Conservation (phyloP, 129 eudicot species). For the Dittrichia graveolens region DNA sequence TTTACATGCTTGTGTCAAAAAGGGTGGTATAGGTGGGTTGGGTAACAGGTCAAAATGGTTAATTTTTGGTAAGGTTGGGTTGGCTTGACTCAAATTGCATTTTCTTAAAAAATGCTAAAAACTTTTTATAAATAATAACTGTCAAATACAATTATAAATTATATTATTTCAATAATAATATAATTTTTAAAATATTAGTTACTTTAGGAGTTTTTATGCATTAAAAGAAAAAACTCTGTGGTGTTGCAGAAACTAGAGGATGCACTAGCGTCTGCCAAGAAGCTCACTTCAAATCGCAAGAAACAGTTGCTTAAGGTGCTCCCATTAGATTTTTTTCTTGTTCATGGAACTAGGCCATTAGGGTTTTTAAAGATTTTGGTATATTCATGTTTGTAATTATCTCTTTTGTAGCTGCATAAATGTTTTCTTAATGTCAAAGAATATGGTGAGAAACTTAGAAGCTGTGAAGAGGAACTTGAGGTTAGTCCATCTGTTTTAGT, state of each 20-base stretch:
- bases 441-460: slow-evolving; percentile 55
- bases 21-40: background rate
- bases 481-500: slow-evolving; percentile 40
- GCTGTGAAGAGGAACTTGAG: slow-evolving; percentile 82
- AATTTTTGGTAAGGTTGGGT: background rate
- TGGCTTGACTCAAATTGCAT: background rate
- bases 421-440: slow-evolving; percentile 62
- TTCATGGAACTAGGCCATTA: background rate
- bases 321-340: slow-evolving; percentile 13
- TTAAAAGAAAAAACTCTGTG: background rate
- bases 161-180: background rate
- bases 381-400: background rate
- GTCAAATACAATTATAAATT: background rate
- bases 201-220: background rate
- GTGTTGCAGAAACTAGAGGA: slow-evolving; percentile 68
- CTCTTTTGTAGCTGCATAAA: slow-evolving; percentile 58
- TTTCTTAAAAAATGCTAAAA: background rate
- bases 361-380: background rate
- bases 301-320: slow-evolving; percentile 66
- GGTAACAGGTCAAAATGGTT: background rate
- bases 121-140: too few relatives aligned
- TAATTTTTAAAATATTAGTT: too few relatives aligned
- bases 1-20: background rate
- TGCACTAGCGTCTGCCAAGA: slow-evolving; percentile 57
- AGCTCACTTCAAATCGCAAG: slow-evolving; percentile 57